Conservation (phyloP, 495 filamentous ascomycete genomes). For the Annulohypoxylon bovei region DNA sequence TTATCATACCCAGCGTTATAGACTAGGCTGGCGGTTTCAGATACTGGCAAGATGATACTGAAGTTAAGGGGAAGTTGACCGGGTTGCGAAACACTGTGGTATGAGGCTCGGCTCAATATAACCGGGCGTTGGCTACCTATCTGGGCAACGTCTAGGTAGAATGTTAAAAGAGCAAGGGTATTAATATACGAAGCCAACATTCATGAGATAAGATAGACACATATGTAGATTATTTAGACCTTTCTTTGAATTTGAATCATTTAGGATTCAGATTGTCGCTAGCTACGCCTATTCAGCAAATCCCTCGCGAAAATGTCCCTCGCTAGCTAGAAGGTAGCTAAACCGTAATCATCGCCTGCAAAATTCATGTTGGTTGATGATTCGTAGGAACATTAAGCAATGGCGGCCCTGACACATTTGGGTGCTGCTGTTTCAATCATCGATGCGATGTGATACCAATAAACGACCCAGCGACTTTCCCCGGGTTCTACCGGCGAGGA, state of each 20-base stretch:
- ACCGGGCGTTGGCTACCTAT: not conserved
- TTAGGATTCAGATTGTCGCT: constrained; percentile 35
- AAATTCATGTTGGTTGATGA: constrained; percentile 15
- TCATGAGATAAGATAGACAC: constrained; percentile 1
- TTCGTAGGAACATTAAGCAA: not conserved
- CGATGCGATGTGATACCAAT: not conserved
- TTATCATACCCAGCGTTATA: not conserved
- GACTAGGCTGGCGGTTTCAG: constrained; percentile 26
- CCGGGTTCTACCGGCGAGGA: constrained; percentile 12
- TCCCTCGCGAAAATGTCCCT: constrained; percentile 24
- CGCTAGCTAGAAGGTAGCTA: constrained; percentile 17
- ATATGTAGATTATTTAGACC: not conserved
- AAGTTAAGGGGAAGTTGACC: constrained; percentile 23
- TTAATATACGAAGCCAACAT: not conserved
- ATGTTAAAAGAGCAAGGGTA: not conserved
- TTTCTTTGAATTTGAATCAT: constrained; percentile 12
- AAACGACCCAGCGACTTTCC: constrained; percentile 5
- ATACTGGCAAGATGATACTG: constrained; percentile 21
- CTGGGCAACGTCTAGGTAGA: not conserved
- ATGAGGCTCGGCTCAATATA: constrained; percentile 29
- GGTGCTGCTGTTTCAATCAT: not conserved
- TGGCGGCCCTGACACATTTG: not conserved
- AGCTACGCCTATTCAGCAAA: constrained; percentile 31
- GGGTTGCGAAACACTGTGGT: constrained; percentile 28
- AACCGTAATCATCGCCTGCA: constrained; percentile 14